A percentile compares a stretch with the other conserved stretches of the same genome.
Conservation (phyloP, 768 basidiomycete species). For the Macrolepiota dolichaula region DNA sequence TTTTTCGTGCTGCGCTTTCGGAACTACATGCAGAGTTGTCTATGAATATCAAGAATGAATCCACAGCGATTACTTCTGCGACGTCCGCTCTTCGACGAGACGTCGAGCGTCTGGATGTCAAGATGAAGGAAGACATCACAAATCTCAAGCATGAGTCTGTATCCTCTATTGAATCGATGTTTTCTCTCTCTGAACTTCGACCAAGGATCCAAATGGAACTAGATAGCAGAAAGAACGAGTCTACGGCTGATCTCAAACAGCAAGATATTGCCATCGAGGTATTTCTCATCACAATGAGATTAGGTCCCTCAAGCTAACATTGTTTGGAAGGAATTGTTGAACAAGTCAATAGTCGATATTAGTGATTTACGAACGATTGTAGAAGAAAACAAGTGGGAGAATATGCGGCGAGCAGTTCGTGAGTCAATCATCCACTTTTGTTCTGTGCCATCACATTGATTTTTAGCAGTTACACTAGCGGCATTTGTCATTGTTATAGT, state of each 20-base stretch:
- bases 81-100: slow-evolving; percentile 80
- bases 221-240: slow-evolving; percentile 90
- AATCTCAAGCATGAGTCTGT: slow-evolving; percentile 91
- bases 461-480: slow-evolving; percentile 50
- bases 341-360: slow-evolving; percentile 67
- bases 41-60: slow-evolving; percentile 80
- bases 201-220: slow-evolving; percentile 95
- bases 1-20: slow-evolving; percentile 90
- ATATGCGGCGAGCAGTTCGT: slow-evolving; percentile 82
- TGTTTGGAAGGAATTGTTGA: slow-evolving; percentile 59
- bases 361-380: slow-evolving; percentile 79
- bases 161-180: slow-evolving; percentile 1
- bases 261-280: slow-evolving; percentile 87
- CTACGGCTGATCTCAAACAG: slow-evolving; percentile 76
- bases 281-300: background rate
- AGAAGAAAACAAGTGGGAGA: slow-evolving; percentile 87
- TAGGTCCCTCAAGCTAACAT: background rate
- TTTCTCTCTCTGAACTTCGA: slow-evolving; percentile 3
- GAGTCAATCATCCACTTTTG: slow-evolving; percentile 23
- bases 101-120: slow-evolving; percentile 78
- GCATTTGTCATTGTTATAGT: slow-evolving; percentile 71
- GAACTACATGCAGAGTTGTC: slow-evolving; percentile 87
- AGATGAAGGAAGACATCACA: slow-evolving; percentile 91
- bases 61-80: slow-evolving; percentile 73
- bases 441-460: background rate